Evolutionary conservation across 495 filamentous ascomycete species (phyloP), one percentile per base, ranked within the genome.

Genomic region (Aspergillus indologenus): DNA sequence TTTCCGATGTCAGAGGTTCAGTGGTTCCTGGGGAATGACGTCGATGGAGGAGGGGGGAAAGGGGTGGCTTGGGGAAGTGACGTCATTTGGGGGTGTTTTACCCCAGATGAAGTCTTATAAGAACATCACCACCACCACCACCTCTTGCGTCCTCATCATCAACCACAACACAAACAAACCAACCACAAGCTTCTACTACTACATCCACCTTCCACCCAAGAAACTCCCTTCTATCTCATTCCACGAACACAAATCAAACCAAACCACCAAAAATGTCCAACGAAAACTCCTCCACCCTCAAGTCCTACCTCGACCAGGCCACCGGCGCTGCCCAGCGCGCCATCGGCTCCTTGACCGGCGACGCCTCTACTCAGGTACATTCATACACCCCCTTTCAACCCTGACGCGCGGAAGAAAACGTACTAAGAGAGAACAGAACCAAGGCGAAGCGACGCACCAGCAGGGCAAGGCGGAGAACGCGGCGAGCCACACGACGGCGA

Each of bases 271-370:
- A 21, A 48, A 90, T 90, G 87, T 85, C 87, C 71, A 59, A 77
- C 57, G 53, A 61, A 64, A 83, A 86, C 71, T 82, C 87, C 48
- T 95, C 90, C 55, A 93, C 90, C 61, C 77, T 90, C 68, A 82
- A 92, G 80, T 89, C 90, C 53, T 88, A 88, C 79, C 71, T 92
- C 59, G 91, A 96, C 81, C 81, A 79, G n/a, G 89, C 88, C 65
- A 80, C 83, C 46, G 90, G 89, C 56, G 70, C 84, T 44, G 85
- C 84, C 53, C 91, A 96, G 74, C 87, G 80, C 54, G 83, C 79
- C 45, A 61, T 95, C 45, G 89, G 91, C 54, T 78, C 78, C 59
- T 52, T 95, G 45, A 91, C 90, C n/a, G 93, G 93, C 72, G 87
- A 76, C 73, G 76, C 79, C 9, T 74, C 76, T 61, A 83, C 90